Evolutionary conservation across 1,284 basidiomycete genomes (phyloP), one percentile per base, ranked within the genome.

Genomic region (Ustilago bromivora): DNA sequence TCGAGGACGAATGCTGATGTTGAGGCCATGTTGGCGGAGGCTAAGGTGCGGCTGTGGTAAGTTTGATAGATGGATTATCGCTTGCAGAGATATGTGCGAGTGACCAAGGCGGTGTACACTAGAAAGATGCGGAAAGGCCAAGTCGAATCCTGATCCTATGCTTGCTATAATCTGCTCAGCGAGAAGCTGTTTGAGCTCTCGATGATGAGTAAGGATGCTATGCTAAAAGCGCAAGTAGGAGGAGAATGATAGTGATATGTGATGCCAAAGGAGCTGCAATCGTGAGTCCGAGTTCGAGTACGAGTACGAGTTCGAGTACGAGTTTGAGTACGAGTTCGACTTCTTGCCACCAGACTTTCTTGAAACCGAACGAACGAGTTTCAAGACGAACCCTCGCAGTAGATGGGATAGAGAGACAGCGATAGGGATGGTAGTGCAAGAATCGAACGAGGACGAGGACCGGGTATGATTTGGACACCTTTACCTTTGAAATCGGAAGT

Each of bases 1-100:
- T 66, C 63, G 59, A 77, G 62, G 57, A 61, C 54, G 38, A 72
- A 64, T 2, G 75, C 65, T 11, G 70, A 70, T 28, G 75, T 69
- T 28, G 70, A 72, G 35, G 75, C 70, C 75, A 77, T 77, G 23
- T 15, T 65, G n/a, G 17, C 10, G 38, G 4, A 41, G 53, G 7
- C 23, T 4, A n/a, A n/a, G 54, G 46, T 47, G 63, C 49, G 31
- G 40, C 28, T 57, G 10, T 40, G 12, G 11, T 11, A n/a, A 12
- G 17, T 54, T 38, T 32, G 52, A n/a, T 17, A 36, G 17, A 13
- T 15, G 17, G 3, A 11, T 35, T 54, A 35, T 54, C 32, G 31
- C 12, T 17, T 35, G 13, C 4, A 19, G 46, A 49, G 23, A 7
- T 28, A 51, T 28, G 23, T 28, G 3, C 23, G 23, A 28, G 23